A percentile compares a stretch with the other conserved stretches of the same genome.
Conservation (phyloP, 495 filamentous ascomycete genomes). For the Daldinia decipiens region DNA sequence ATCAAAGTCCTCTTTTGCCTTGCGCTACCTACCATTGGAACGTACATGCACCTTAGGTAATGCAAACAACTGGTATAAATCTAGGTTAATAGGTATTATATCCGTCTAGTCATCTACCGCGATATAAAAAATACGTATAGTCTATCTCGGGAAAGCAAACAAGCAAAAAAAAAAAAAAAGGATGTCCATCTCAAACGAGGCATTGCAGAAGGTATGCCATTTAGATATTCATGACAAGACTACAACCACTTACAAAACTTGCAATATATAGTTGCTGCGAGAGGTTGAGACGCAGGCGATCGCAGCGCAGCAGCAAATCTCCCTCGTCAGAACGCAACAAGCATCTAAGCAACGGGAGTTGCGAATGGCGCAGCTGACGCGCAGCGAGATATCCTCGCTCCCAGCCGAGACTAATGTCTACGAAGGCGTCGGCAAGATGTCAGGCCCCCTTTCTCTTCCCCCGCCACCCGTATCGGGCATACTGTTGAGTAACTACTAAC, state of each 20-base stretch:
- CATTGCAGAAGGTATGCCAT: conserved; percentile 81
- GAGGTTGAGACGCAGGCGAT: conserved; percentile 93
- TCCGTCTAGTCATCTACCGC: too few relatives aligned
- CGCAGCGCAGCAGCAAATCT: conserved; percentile 90
- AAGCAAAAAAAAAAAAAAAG: not conserved
- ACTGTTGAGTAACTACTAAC: conserved; percentile 21
- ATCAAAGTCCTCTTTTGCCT: not conserved
- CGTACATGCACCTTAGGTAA: conserved; percentile 4
- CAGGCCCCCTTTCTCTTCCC: conserved; percentile 46
- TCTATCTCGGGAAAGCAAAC: not conserved
- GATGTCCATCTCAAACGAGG: conserved; percentile 98
- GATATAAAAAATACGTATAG: not conserved
- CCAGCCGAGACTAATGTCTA: conserved; percentile 86
- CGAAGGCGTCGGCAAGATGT: conserved; percentile 98
- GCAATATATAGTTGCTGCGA: conserved; percentile 76
- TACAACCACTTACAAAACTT: conserved; percentile 10
- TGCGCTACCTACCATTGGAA: too few relatives aligned
- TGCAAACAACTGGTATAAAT: not conserved
- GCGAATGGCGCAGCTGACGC: conserved; percentile 87
- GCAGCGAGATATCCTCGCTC: conserved; percentile 79
- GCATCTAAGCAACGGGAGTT: conserved; percentile 87
- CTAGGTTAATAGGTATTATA: not conserved
- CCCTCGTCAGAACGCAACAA: conserved; percentile 85
- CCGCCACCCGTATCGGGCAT: not conserved
- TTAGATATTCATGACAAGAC: conserved; percentile 6